Percentiles rank a stretch among this genome's conserved stretches.
phyloP scores from a whole-genome alignment of 78 protist species.

The Monosiga brevicollis region DNA sequence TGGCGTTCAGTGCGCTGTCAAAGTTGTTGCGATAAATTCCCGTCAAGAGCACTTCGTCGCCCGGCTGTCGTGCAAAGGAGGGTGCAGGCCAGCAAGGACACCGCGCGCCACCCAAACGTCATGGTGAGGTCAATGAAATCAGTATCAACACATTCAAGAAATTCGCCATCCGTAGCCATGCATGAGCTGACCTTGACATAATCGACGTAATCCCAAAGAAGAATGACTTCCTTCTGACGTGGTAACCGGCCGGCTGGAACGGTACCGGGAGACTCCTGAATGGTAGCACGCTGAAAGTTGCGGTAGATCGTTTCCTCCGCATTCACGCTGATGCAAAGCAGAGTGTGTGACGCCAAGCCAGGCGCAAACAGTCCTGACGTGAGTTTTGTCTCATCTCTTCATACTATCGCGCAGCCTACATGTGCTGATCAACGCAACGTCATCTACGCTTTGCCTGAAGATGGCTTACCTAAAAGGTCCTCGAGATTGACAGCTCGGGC shows the following conservation, averaged over 20 bases:
- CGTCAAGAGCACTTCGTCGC: constrained; percentile 50
- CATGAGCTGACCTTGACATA: constrained; percentile 65
- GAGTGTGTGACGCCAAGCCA: not conserved
- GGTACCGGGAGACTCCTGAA: constrained; percentile 97
- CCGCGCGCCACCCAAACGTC: too few species aligned
- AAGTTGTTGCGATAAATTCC: constrained; percentile 76
- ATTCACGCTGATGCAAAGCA: constrained; percentile 21
- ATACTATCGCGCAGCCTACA: too few species aligned
- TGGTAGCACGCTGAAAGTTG: constrained; percentile 85
- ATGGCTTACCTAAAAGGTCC: constrained; percentile 73
- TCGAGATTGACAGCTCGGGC: constrained; percentile 62
- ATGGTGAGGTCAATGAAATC: not conserved
- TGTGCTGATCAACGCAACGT: too few species aligned
- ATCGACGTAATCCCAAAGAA: constrained; percentile 89
- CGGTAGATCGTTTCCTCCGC: constrained; percentile 80
- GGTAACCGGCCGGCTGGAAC: constrained; percentile 99
- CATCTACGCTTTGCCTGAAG: too few species aligned
- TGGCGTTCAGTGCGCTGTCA: constrained; percentile 63
- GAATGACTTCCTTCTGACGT: constrained; percentile 82
- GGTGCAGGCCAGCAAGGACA: too few species aligned
- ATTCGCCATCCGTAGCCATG: too few species aligned
- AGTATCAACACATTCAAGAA: too few species aligned
- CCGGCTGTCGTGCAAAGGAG: constrained; percentile 1
- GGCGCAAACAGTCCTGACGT: too few species aligned
- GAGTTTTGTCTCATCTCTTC: too few species aligned